Conservation (phyloP, 768 basidiomycete genomes). For the Tricholoma sp. region DNA sequence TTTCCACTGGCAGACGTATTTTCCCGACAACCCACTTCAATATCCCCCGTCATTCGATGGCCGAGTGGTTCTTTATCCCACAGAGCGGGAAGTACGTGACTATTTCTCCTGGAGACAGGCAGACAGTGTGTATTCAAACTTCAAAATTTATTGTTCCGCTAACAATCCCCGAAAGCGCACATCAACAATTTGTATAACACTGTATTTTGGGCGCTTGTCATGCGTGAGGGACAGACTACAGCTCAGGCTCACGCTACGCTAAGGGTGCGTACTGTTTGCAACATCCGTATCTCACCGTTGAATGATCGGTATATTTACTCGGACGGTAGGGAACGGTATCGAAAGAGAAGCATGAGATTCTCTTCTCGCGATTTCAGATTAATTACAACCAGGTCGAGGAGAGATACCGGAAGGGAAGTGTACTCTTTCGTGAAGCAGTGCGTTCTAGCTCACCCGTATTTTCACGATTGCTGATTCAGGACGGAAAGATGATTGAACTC, state of each 20-base stretch:
- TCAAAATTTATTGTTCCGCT: not conserved
- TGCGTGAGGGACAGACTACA: conserved; percentile 72
- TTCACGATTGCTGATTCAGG: not conserved
- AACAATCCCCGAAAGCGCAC: conserved; percentile 57
- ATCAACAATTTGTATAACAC: conserved; percentile 99
- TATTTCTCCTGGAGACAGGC: conserved; percentile 97
- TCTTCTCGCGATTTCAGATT: conserved; percentile 75
- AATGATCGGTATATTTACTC: not conserved
- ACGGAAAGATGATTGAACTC: conserved; percentile 4
- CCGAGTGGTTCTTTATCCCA: conserved; percentile 79
- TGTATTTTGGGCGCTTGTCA: conserved; percentile 89
- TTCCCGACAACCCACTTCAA: conserved; percentile 63
- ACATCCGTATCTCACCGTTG: not conserved
- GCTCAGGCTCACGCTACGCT: conserved; percentile 80
- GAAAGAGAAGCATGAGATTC: conserved; percentile 86
- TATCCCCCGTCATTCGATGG: conserved; percentile 95
- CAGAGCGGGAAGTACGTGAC: conserved; percentile 67
- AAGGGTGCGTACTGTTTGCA: conserved; percentile 38
- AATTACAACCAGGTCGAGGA: conserved; percentile 81
- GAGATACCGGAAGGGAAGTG: conserved; percentile 80
- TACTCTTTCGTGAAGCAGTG: conserved; percentile 68
- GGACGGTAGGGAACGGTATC: conserved; percentile 78
- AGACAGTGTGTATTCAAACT: conserved; percentile 62
- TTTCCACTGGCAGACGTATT: conserved; percentile 77
- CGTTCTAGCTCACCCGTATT: conserved; percentile 1